phyloP scores from a whole-genome alignment of 163 green algal genomes.

The Chloroidium sp. region DNA sequence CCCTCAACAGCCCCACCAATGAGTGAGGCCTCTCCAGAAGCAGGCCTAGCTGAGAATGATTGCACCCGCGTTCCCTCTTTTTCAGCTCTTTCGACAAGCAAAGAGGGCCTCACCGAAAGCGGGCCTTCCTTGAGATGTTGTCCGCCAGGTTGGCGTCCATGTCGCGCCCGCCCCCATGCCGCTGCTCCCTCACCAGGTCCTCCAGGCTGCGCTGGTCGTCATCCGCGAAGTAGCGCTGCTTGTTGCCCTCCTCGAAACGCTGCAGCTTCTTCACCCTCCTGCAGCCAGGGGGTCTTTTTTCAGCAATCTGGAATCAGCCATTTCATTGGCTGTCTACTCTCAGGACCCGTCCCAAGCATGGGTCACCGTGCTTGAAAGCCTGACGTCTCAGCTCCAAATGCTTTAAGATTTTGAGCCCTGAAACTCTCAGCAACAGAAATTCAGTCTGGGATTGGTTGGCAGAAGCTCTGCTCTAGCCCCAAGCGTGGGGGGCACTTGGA shows the following conservation, averaged over 20 bases:
- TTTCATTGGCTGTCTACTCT: not conserved
- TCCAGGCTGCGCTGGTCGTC: constrained; percentile 45
- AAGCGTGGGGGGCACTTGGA: no score
- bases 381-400: no score
- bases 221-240: constrained; percentile 48
- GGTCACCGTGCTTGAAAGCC: not conserved
- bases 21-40: no score
- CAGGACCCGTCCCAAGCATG: not conserved
- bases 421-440: not conserved
- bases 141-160: constrained; percentile 63
- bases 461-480: not conserved
- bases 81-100: no score
- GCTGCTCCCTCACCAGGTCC: constrained; percentile 61
- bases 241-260: constrained; percentile 32
- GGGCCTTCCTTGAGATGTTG: constrained; percentile 50
- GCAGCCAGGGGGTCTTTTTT: not conserved
- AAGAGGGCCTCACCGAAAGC: not conserved
- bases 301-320: not conserved
- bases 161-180: constrained; percentile 39
- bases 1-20: no score
- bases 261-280: constrained; percentile 18
- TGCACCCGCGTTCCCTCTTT: no score
- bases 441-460: not conserved
- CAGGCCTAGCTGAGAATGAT: no score
- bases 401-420: no score